phyloP scores from a whole-genome alignment of 129 eudicot species.

The Lactuca saligna region DNA sequence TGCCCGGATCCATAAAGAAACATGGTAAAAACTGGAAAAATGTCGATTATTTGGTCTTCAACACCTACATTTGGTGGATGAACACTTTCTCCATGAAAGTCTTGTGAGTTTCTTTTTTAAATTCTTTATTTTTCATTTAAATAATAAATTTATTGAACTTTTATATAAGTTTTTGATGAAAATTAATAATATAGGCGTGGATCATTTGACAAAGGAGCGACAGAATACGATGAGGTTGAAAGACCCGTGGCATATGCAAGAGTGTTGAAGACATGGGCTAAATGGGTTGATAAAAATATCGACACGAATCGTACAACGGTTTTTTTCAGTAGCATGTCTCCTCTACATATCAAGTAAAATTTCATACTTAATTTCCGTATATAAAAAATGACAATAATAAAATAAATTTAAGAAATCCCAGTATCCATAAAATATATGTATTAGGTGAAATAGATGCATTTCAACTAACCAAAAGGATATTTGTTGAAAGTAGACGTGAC shows the following conservation, averaged over 20 bases:
- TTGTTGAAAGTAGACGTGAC: constrained; percentile 29
- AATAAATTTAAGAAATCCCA: background rate
- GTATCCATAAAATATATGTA: constrained; percentile 5
- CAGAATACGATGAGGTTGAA: constrained; percentile 86
- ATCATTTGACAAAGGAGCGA: constrained; percentile 80
- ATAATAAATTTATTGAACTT: background rate
- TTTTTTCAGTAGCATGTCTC: constrained; percentile 98
- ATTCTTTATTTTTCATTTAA: background rate
- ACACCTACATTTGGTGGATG: constrained; percentile 99
- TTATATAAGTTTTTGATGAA: background rate
- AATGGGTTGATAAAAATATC: constrained; percentile 72
- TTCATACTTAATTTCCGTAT: background rate
- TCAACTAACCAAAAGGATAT: constrained; percentile 25
- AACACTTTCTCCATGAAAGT: constrained; percentile 85
- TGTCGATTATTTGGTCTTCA: constrained; percentile 83
- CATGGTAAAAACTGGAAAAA: constrained; percentile 85
- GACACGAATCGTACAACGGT: constrained; percentile 66
- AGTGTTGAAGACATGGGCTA: constrained; percentile 88
- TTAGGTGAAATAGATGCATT: constrained; percentile 24
- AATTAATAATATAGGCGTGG: constrained; percentile 56
- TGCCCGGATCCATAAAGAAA: constrained; percentile 83
- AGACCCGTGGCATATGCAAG: constrained; percentile 69
- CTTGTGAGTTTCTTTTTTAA: constrained; percentile 51
- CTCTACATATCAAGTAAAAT: constrained; percentile 91
- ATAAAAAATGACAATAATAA: background rate